Conservation (phyloP, 2,329 filamentous ascomycete species). For the Diaporthe amygdali region DNA sequence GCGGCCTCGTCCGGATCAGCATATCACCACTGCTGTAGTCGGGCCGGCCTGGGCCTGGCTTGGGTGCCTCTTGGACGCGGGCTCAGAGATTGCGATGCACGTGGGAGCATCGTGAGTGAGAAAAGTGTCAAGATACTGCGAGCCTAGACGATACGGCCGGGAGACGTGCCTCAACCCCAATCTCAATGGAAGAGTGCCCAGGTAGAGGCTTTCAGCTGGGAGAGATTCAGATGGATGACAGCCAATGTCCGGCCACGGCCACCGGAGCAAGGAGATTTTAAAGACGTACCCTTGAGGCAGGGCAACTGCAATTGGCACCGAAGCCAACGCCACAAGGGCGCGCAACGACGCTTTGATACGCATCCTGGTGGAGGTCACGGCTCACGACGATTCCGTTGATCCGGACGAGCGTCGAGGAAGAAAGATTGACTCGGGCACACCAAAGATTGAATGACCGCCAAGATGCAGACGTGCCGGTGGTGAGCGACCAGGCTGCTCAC, state of each 20-base stretch:
- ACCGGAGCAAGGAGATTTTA: too few relatives aligned
- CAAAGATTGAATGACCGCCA: not conserved
- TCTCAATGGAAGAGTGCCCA: not conserved
- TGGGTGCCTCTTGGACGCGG: not conserved
- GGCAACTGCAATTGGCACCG: slow-evolving; percentile 39
- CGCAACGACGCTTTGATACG: slow-evolving; percentile 41
- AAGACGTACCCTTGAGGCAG: slow-evolving; percentile 40
- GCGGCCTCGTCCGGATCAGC: not conserved
- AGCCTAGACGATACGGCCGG: not conserved
- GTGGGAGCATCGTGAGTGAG: not conserved
- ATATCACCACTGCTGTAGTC: not conserved
- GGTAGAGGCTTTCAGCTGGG: not conserved
- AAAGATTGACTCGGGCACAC: not conserved
- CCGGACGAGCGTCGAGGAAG: not conserved
- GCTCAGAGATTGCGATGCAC: not conserved
- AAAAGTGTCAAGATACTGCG: not conserved
- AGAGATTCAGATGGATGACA: not conserved
- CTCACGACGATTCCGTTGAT: not conserved
- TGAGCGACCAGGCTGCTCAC: not conserved
- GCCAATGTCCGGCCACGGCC: not conserved
- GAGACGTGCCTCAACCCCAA: not conserved
- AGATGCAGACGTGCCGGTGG: not conserved
- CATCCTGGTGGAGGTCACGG: slow-evolving; percentile 38
- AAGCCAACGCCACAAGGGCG: slow-evolving; percentile 41
- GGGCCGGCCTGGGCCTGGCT: not conserved